A percentile compares a stretch with the other conserved stretches of the same genome.
Conservation (phyloP, 2,329 filamentous ascomycete genomes). For the Ophiostoma himal-ulmi region DNA sequence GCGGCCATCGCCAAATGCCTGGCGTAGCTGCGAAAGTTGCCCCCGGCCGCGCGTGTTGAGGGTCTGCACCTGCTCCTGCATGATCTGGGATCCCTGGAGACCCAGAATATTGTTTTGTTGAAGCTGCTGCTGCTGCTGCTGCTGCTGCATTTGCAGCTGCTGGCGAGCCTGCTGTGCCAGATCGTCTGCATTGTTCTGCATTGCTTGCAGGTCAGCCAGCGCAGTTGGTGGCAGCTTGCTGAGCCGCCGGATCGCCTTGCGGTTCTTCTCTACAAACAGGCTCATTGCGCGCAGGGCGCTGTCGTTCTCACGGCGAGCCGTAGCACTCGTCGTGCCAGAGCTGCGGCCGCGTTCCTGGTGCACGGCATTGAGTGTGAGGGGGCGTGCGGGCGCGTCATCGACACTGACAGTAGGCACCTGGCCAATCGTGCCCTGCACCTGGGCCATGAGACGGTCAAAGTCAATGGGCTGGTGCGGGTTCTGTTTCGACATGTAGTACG, state of each 20-base stretch:
- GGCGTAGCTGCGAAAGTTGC: background rate
- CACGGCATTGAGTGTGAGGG: slow-evolving; percentile 23
- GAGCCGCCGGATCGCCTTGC: slow-evolving; percentile 39
- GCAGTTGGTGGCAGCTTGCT: slow-evolving; percentile 35
- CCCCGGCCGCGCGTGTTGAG: slow-evolving; percentile 4
- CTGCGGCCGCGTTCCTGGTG: slow-evolving; percentile 19
- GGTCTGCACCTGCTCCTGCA: background rate
- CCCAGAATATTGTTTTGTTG: background rate
- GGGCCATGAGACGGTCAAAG: slow-evolving; percentile 42
- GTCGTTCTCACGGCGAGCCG: slow-evolving; percentile 34
- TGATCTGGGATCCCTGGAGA: background rate
- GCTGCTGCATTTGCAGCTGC: too few relatives aligned
- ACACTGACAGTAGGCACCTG: background rate
- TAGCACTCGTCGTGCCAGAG: slow-evolving; percentile 6
- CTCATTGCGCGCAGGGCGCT: slow-evolving; percentile 42
- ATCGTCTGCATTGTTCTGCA: background rate
- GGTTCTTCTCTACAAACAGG: slow-evolving; percentile 40
- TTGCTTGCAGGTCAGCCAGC: slow-evolving; percentile 2
- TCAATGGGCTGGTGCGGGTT: slow-evolving; percentile 36
- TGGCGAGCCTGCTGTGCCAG: background rate
- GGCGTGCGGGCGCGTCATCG: background rate
- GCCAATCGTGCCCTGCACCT: slow-evolving; percentile 36
- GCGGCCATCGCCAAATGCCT: background rate
- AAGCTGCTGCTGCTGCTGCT: background rate
- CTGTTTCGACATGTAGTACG: slow-evolving; percentile 28